phyloP scores from a whole-genome alignment of 2,329 filamentous ascomycete genomes.

The Macrophomina phaseolina region DNA sequence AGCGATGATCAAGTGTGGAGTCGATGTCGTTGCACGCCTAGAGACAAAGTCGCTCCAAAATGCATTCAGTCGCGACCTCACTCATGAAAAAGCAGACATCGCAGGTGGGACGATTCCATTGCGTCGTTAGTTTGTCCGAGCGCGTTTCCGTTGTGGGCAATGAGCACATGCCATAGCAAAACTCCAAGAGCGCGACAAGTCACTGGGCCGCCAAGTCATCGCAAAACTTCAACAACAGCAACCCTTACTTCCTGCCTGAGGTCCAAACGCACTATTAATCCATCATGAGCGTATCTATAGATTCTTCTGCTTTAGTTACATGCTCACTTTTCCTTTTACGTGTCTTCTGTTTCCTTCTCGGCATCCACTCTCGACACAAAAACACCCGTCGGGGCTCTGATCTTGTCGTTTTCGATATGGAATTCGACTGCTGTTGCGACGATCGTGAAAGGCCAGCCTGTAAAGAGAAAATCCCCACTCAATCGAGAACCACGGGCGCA shows the following conservation, averaged over 20 bases:
- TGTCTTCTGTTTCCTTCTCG: neutral
- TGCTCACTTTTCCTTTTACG: neutral
- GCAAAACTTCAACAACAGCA: constrained; percentile 9
- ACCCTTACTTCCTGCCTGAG: neutral
- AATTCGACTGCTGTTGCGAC: neutral
- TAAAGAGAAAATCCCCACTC: constrained; percentile 8
- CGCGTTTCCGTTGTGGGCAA: constrained; percentile 22
- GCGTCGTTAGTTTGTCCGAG: constrained; percentile 16
- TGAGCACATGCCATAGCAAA: constrained; percentile 22
- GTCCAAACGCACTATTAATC: neutral
- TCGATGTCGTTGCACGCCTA: neutral
- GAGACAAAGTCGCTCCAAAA: neutral
- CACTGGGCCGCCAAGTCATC: constrained; percentile 8
- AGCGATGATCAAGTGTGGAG: neutral
- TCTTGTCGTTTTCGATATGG: neutral
- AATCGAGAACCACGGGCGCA: constrained; percentile 14
- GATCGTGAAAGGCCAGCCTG: constrained; percentile 8
- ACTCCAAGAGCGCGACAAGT: constrained; percentile 16
- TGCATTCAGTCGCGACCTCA: constrained; percentile 6
- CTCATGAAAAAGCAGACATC: neutral
- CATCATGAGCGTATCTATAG: neutral
- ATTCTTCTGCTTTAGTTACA: neutral
- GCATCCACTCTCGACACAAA: neutral
- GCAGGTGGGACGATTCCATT: constrained; percentile 1
- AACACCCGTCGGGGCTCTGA: neutral